These are phyloP conservation scores for Lithospermum erythrorhizon DNA, from an alignment of 257 asterid genomes.

Conservation along the genomic window DNA sequence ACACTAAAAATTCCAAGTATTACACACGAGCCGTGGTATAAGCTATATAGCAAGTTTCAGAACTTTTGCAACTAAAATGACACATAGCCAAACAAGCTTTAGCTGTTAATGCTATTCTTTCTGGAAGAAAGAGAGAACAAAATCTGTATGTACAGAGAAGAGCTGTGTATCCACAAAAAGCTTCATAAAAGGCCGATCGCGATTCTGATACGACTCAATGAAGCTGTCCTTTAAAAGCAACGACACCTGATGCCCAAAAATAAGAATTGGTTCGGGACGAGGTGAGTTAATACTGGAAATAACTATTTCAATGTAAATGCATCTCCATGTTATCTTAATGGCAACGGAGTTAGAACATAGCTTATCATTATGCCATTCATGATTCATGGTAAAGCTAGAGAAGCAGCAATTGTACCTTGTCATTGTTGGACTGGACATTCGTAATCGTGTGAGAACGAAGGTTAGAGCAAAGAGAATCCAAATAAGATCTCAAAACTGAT, in stretches of 20 bases:
- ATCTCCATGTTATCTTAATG: too few relatives aligned
- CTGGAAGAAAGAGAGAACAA: conserved; percentile 89
- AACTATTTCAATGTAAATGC: too few relatives aligned
- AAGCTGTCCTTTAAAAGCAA: conserved; percentile 92
- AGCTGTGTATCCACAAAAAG: conserved; percentile 93
- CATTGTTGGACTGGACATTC: conserved; percentile 94
- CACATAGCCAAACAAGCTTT: neutral
- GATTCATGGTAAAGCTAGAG: neutral
- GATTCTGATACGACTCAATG: conserved; percentile 81
- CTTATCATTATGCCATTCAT: neutral
- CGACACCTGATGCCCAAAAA: conserved; percentile 50
- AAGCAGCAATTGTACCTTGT: conserved; percentile 51
- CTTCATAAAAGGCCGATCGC: conserved; percentile 96
- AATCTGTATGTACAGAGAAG: conserved; percentile 97
- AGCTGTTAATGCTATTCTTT: conserved; percentile 48
- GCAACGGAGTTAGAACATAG: neutral
- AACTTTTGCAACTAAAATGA: conserved; percentile 13
- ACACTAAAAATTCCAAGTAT: neutral
- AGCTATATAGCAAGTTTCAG: conserved; percentile 8
- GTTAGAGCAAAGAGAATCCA: conserved; percentile 75
- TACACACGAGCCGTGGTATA: neutral
- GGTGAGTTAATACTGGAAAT: neutral
- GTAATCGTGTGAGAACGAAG: conserved; percentile 98
- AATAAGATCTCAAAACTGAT: conserved; percentile 52
- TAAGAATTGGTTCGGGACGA: neutral